Base-by-base conservation (phyloP, 768 basidiomycete species). In the Erythrobasidium yunnanense region DNA sequence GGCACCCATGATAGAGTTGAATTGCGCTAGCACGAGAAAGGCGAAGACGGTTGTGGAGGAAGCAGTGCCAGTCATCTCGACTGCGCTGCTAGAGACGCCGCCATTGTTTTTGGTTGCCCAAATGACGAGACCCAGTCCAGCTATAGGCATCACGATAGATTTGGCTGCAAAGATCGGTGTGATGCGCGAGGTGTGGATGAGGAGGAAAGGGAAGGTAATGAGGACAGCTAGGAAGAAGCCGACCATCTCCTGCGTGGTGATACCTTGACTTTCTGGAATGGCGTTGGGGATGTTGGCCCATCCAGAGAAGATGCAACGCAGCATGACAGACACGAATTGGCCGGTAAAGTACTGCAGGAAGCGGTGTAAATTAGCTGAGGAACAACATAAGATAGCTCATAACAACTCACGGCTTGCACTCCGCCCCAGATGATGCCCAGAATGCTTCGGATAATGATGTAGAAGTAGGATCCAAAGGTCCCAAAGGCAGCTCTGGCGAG, bases 391-490 rank as follows among this genome's bases (percentile, higher is more conserved):
- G 50, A 8, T 20, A 11, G 50, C 8, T 11, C 20, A 11, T 22
- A 52, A 52, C 22, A 20, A 45, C 15, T 20, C 22, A 8, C 22
- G 53, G 35, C 53, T 35, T 34, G 23, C 54, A 55, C 54, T 33
- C 54, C 54, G 22, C 54, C 54, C 54, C 54, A 55, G 7, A 55
- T 55, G 54, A 55, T 55, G 4, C 54, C 54, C 27, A 55, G 33
- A 4, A 55, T 55, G 13, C 29, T 32, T 4, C 54, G 54, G 3
- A 55, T 13, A 17, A 55, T 17, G 54, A 55, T 55, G 29, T 34
- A 55, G 54, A 55, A 89, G 50, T 86, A 74, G 51, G 83, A 83
- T 27, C 87, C 87, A 77, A 83, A 90, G 33, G 74, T 51, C 1
- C 74, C 74, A 45, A 74, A 75, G 0, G 73, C 71, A 0, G 69